A percentile compares a stretch with the other conserved stretches of the same genome.
phyloP scores from a whole-genome alignment of 805 yeast species.

The Metschnikowia borealis region DNA sequence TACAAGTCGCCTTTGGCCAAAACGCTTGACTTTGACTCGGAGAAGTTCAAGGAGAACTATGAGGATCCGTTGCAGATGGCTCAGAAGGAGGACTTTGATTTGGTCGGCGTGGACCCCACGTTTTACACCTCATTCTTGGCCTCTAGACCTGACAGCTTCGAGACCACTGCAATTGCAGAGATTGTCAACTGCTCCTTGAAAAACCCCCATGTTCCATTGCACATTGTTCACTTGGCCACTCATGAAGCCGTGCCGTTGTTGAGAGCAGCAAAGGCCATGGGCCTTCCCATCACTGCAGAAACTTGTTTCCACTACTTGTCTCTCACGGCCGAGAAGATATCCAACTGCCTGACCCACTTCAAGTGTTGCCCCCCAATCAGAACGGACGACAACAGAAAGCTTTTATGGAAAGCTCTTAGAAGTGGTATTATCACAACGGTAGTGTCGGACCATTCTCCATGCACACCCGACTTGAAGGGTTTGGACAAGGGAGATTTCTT shows the following conservation, averaged over 20 bases:
- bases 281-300: constrained; percentile 74
- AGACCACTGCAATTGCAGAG: constrained; percentile 75
- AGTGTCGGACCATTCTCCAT: constrained; percentile 94
- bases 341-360: constrained; percentile 74
- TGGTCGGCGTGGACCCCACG: constrained; percentile 52
- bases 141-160: constrained; percentile 86
- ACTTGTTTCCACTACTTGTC: constrained; percentile 92
- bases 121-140: constrained; percentile 70
- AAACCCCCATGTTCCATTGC: constrained; percentile 64
- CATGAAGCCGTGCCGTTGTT: constrained; percentile 77
- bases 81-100: constrained; percentile 34
- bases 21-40: constrained; percentile 17
- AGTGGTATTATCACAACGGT: constrained; percentile 71
- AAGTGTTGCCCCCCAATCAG: constrained; percentile 97
- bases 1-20: constrained; percentile 24
- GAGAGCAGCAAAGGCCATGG: constrained; percentile 54
- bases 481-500: constrained; percentile 81
- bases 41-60: constrained; percentile 13
- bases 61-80: constrained; percentile 42
- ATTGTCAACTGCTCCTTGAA: constrained; percentile 59
- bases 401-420: constrained; percentile 75
- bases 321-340: constrained; percentile 71
- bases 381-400: constrained; percentile 61
- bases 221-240: constrained; percentile 88
- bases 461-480: constrained; percentile 87